Evolutionary conservation across 208 protist genomes (phyloP).

Genomic region (Trypanosoma grayi): DNA sequence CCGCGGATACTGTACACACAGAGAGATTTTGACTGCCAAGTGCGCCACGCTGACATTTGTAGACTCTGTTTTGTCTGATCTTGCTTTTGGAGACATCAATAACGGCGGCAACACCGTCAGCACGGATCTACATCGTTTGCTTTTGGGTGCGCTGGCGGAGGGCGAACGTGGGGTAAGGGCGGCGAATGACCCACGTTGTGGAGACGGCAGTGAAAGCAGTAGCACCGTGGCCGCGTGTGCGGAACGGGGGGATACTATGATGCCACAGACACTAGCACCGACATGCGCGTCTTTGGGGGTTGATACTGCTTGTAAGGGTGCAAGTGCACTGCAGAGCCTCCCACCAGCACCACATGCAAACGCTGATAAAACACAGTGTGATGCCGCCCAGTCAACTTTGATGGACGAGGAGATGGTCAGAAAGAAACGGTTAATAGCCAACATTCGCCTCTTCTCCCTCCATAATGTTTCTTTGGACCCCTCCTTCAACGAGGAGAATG

Average conservation of each 20-base stretch:
- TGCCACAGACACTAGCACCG: conserved; percentile 3
- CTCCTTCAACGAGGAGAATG: no score
- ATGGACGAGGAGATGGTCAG: no score
- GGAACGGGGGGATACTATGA: background rate
- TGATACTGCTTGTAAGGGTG: background rate
- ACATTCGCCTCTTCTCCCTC: background rate
- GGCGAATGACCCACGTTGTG: background rate
- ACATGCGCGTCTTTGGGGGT: background rate
- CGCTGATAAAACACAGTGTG: conserved; percentile 3
- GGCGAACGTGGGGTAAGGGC: background rate
- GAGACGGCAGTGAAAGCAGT: background rate
- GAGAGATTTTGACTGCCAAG: conserved; percentile 1
- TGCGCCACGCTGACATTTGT: conserved; percentile 11
- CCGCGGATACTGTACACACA: conserved; percentile 6
- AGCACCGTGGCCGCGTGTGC: background rate
- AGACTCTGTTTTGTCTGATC: background rate
- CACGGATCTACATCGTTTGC: background rate
- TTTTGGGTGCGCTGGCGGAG: no score
- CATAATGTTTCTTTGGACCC: no score
- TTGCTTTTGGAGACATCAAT: background rate
- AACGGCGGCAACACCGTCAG: background rate
- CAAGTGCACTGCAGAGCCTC: background rate
- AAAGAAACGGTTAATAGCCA: background rate
- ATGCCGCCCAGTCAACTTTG: no score
- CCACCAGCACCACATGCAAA: background rate